Conservation (phyloP, 225 moss, liverwort and hornwort genomes). For the Marchantia polymorpha region DNA sequence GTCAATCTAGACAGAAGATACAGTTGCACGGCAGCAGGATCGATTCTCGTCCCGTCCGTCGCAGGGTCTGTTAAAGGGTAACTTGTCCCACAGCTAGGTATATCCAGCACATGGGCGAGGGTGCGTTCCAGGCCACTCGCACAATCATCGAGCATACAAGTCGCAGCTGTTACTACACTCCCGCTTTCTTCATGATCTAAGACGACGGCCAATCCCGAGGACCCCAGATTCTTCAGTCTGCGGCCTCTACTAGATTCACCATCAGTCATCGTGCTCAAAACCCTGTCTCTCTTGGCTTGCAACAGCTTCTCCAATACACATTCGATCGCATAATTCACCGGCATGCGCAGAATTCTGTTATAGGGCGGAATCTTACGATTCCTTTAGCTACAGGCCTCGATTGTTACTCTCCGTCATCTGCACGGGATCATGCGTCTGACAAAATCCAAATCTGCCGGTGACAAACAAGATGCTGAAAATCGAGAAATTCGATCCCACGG, state of each 20-base stretch:
- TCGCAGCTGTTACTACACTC: slow-evolving; percentile 68
- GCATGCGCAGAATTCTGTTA: slow-evolving; percentile 20
- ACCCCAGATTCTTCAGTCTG: slow-evolving; percentile 73
- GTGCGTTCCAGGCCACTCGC: slow-evolving; percentile 77
- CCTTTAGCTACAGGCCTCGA: slow-evolving; percentile 14
- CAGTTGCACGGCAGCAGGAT: slow-evolving; percentile 50
- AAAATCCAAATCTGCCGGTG: background rate
- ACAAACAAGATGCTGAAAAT: background rate
- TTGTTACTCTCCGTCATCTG: slow-evolving; percentile 13
- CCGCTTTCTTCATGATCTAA: slow-evolving; percentile 68
- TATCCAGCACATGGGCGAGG: slow-evolving; percentile 70
- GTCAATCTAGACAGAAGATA: slow-evolving; percentile 49
- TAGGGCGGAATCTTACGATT: background rate
- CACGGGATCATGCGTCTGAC: background rate
- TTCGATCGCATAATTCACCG: slow-evolving; percentile 28
- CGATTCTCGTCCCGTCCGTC: slow-evolving; percentile 48
- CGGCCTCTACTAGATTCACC: slow-evolving; percentile 68
- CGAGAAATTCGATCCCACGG: background rate
- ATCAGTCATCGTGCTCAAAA: slow-evolving; percentile 81
- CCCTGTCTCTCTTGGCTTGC: slow-evolving; percentile 17
- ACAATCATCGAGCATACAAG: slow-evolving; percentile 86
- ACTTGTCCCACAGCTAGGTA: slow-evolving; percentile 43
- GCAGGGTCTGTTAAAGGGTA: slow-evolving; percentile 42
- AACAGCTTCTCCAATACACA: slow-evolving; percentile 8
- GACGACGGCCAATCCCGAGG: slow-evolving; percentile 79